These are phyloP conservation scores for Magnusiomyces magnusii DNA, from an alignment of 1,139 yeast genomes.

Conservation along the genomic window DNA sequence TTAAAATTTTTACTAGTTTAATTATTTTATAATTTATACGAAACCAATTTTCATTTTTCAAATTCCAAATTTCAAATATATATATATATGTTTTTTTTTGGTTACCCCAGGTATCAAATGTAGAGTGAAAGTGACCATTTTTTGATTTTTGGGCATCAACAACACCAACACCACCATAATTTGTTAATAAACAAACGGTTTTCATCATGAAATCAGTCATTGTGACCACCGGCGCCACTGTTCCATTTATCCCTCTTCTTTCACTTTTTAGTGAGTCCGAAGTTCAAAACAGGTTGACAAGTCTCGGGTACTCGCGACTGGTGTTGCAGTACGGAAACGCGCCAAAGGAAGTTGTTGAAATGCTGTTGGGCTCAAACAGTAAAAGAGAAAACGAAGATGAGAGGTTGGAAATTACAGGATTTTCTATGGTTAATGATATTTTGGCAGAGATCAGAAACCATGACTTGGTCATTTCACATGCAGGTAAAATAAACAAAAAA, in stretches of 20 bases:
- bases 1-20: conserved; percentile 27
- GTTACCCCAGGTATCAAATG: too few species aligned
- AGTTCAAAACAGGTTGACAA: conserved; percentile 26
- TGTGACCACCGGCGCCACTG: conserved; percentile 82
- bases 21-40: not conserved
- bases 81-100: too few species aligned
- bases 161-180: too few species aligned
- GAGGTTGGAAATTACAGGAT: conserved; percentile 34
- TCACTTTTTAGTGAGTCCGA: conserved; percentile 33
- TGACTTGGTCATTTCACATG: conserved; percentile 73
- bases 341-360: conserved; percentile 20
- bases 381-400: too few species aligned
- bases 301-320: conserved; percentile 37
- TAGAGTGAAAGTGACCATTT: too few species aligned
- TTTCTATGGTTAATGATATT: conserved; percentile 37
- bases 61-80: too few species aligned
- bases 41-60: too few species aligned
- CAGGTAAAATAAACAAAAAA: too few species aligned
- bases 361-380: conserved; percentile 6
- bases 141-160: too few species aligned
- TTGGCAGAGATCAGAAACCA: conserved; percentile 37
- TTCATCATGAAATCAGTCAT: conserved; percentile 32
- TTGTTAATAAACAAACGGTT: too few species aligned
- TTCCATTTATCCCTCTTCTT: conserved; percentile 58
- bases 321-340: conserved; percentile 67